Conservation (phyloP, 192 early-diverging fungal species). For the Coemansia sp. region DNA sequence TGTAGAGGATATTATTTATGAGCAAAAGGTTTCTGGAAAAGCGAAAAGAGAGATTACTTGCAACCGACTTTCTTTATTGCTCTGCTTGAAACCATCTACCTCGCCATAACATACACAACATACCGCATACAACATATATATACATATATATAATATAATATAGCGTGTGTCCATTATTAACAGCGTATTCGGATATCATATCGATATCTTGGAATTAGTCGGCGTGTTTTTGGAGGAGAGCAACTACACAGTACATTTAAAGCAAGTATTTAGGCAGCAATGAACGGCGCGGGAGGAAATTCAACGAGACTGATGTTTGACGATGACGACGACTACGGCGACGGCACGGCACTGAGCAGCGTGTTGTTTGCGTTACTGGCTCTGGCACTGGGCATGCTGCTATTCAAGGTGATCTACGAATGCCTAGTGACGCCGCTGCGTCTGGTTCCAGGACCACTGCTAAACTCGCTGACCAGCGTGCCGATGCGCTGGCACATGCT, state of each 20-base stretch:
- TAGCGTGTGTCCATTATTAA: too few relatives aligned
- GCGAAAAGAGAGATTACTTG: too few relatives aligned
- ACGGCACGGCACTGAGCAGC: slow-evolving; percentile 24
- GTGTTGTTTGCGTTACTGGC: slow-evolving; percentile 23
- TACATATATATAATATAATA: too few relatives aligned
- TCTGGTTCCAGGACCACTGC: slow-evolving; percentile 18
- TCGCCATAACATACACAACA: too few relatives aligned
- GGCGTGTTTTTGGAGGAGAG: neutral
- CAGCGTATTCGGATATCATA: too few relatives aligned
- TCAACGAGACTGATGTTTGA: slow-evolving; percentile 41
- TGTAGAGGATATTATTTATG: too few relatives aligned
- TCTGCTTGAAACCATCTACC: too few relatives aligned
- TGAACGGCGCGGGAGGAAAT: slow-evolving; percentile 45
- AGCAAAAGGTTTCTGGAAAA: too few relatives aligned
- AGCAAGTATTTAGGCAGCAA: slow-evolving; percentile 1
- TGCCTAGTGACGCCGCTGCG: slow-evolving; percentile 44
- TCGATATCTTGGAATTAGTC: neutral
- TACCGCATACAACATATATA: too few relatives aligned
- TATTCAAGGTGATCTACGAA: slow-evolving; percentile 47
- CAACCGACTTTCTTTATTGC: too few relatives aligned
- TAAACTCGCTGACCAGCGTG: slow-evolving; percentile 29
- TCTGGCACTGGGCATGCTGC: slow-evolving; percentile 15
- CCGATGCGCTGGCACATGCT: slow-evolving; percentile 51
- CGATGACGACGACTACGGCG: slow-evolving; percentile 37
- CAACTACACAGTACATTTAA: neutral